Evolutionary conservation across 192 early-diverging fungal species (phyloP), one percentile per base, ranked within the genome.

Genomic region (Jimgerdemannia flammicorona): DNA sequence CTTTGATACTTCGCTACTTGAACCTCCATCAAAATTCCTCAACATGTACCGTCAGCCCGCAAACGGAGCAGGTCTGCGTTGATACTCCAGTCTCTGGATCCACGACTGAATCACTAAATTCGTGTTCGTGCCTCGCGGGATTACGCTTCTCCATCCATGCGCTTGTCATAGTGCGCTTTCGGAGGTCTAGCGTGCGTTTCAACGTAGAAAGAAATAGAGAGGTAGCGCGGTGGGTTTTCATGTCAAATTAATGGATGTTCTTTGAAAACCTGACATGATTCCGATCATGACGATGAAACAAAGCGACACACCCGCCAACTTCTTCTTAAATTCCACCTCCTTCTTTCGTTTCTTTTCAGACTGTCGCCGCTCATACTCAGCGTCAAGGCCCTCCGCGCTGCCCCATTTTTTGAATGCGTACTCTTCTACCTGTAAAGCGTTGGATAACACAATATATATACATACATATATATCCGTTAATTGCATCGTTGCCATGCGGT

Each of bases 351-450:
- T 91, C 80, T 97, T 98, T 42, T 94, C 91, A 19, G 83, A 75
- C 67, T 90, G 88, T 4, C 97, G 83, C 20, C 86, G 84, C 67
- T 95, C 93, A 84, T 93, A 98, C 80, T 98, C 97, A 40, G 83
- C 75, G 83, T 99, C 98, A 39, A 99, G 83, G 4, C 80, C 89
- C 71, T 97, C 94, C 14, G 91, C 81, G 8, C 90, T 84, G 18
- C 94, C 95, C 96, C 97, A 99, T 77, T 98, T 98, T 64, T 94
- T 89, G 70, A 93, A 89, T 6, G 97, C 97, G 86, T 95, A 99
- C n/a, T 78, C 84, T 79, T 99, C 98, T 4, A 98, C 90, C 85
- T 92, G 77, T 8, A 49, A 29, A 29, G 29, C 29, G 29, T 29
- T 29, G 29, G 29, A 29, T 29, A 29, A 29, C 29, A 29, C 29